These are phyloP conservation scores for Fomitiporia mediterranea DNA, from an alignment of 1,284 basidiomycete genomes.

Conservation along the genomic window DNA sequence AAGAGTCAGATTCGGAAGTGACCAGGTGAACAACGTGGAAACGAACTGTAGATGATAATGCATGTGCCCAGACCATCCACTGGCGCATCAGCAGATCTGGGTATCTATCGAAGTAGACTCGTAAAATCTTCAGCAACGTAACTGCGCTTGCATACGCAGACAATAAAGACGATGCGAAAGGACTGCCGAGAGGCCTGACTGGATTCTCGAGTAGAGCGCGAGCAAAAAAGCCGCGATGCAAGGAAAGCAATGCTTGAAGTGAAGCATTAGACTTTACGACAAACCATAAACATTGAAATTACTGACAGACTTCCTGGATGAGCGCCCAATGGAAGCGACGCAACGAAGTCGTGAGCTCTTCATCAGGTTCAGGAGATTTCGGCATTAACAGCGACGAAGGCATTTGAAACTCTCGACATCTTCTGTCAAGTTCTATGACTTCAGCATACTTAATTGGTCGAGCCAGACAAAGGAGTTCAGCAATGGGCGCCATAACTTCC, in stretches of 20 bases:
- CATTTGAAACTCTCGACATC: conserved; percentile 13
- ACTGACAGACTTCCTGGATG: conserved; percentile 6
- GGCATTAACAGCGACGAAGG: conserved; percentile 1
- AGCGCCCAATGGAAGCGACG: conserved; percentile 7
- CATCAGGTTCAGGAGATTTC: neutral
- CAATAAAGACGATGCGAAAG: conserved; percentile 13
- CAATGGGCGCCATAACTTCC: conserved; percentile 10
- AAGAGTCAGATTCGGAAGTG: neutral
- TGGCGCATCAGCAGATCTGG: conserved; percentile 11
- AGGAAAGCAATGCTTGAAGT: conserved; percentile 13
- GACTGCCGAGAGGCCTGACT: conserved; percentile 7
- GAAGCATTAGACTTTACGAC: neutral
- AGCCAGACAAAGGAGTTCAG: conserved; percentile 5
- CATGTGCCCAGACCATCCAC: conserved; percentile 16
- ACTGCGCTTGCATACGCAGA: conserved; percentile 18
- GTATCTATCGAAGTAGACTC: conserved; percentile 7
- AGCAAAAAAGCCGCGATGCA: conserved; percentile 17
- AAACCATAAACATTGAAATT: neutral
- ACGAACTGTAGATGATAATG: conserved; percentile 9
- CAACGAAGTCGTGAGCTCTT: neutral
- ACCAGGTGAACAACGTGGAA: neutral
- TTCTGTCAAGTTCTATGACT: conserved; percentile 18
- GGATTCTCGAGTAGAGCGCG: conserved; percentile 15
- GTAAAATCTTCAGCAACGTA: conserved; percentile 10
- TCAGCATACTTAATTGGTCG: conserved; percentile 15